Evolutionary conservation across 73 alveolate species (phyloP).

Genomic region (Tetrahymena elliotti): DNA sequence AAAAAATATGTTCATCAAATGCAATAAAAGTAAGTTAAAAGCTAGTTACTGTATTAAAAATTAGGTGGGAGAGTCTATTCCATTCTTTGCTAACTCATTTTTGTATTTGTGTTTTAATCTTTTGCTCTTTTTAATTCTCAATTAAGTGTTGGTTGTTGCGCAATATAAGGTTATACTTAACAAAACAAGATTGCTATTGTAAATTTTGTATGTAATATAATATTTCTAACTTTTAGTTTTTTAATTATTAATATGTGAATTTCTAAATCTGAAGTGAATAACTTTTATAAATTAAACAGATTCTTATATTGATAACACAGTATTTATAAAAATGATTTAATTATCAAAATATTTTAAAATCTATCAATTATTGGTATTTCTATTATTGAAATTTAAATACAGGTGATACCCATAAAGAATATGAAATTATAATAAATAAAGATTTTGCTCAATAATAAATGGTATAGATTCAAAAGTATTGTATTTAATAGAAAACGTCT

Average conservation of each 20-base stretch:
- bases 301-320: no score
- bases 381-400: no score
- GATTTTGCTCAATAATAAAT: no score
- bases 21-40: no score
- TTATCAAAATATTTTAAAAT: no score
- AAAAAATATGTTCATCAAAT: no score
- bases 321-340: no score
- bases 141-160: not conserved
- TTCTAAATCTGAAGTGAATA: not conserved
- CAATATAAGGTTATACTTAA: not conserved
- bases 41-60: not conserved
- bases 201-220: not conserved
- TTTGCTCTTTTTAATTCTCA: not conserved
- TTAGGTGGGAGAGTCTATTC: not conserved
- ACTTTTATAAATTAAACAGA: no score
- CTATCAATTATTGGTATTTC: no score
- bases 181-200: not conserved
- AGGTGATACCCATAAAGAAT: no score
- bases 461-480: no score
- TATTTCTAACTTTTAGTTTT: not conserved
- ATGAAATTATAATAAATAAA: no score
- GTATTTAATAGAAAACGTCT: not conserved
- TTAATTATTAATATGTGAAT: not conserved
- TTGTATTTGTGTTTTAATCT: not conserved
- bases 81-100: not conserved